phyloP scores from a whole-genome alignment of 2,329 filamentous ascomycete genomes.

The Colletotrichum viniferum region DNA sequence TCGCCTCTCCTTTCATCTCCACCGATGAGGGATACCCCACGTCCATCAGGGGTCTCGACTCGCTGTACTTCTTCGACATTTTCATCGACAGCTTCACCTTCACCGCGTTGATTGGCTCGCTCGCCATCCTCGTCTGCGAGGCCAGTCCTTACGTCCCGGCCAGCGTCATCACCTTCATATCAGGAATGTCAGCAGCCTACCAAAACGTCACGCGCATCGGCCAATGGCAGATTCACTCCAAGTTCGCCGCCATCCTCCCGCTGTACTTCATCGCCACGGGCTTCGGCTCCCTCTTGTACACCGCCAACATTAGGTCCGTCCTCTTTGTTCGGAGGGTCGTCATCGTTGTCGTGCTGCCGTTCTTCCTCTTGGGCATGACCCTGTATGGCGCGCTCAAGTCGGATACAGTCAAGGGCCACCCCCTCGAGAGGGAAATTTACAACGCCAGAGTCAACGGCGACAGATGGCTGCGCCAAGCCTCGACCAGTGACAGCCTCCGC shows the following conservation, averaged over 20 bases:
- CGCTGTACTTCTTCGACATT: slow-evolving; percentile 53
- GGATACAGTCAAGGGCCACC: slow-evolving; percentile 41
- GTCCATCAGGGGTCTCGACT: slow-evolving; percentile 39
- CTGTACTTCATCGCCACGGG: slow-evolving; percentile 44
- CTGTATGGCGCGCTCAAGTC: slow-evolving; percentile 38
- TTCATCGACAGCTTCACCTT: slow-evolving; percentile 52
- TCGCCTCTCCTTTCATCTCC: slow-evolving; percentile 31
- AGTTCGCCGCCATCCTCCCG: slow-evolving; percentile 37
- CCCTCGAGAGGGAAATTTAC: slow-evolving; percentile 55
- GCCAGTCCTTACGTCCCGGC: slow-evolving; percentile 46
- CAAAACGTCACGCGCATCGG: slow-evolving; percentile 42
- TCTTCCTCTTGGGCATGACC: slow-evolving; percentile 38
- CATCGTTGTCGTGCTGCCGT: slow-evolving; percentile 38
- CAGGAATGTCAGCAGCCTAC: slow-evolving; percentile 40
- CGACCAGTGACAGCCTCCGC: slow-evolving; percentile 49
- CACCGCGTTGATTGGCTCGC: slow-evolving; percentile 47
- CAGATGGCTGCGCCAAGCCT: slow-evolving; percentile 53
- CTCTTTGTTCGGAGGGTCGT: slow-evolving; percentile 47
- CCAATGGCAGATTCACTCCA: slow-evolving; percentile 49
- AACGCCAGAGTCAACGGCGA: slow-evolving; percentile 50
- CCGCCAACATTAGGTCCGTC: slow-evolving; percentile 46
- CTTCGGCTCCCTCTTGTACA: slow-evolving; percentile 47
- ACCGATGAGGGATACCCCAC: slow-evolving; percentile 24
- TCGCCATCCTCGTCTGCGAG: slow-evolving; percentile 51
- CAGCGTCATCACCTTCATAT: slow-evolving; percentile 47